These are phyloP conservation scores for Trichoderma breve DNA, from an alignment of 2,329 filamentous ascomycete genomes.

Conservation along the genomic window DNA sequence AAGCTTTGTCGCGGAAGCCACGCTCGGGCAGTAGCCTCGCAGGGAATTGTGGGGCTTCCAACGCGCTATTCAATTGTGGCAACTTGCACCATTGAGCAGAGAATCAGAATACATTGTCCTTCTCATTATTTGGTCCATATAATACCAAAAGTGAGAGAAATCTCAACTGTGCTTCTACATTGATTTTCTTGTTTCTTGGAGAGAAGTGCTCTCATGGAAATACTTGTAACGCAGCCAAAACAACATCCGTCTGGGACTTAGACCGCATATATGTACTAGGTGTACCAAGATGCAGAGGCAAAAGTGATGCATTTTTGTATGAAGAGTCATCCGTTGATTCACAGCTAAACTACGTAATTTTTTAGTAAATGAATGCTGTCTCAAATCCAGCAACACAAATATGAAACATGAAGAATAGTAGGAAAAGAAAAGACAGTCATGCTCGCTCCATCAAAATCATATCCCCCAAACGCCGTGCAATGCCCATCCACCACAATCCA, in stretches of 20 bases:
- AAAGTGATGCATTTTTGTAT: background rate
- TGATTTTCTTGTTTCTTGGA: background rate
- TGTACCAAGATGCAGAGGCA: background rate
- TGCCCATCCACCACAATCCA: constrained; percentile 16
- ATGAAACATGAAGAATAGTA: background rate
- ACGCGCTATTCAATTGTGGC: background rate
- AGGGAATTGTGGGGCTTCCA: background rate
- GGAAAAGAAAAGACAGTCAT: background rate
- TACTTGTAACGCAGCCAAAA: background rate
- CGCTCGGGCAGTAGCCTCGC: constrained; percentile 15
- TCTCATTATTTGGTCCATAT: background rate
- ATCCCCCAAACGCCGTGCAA: constrained; percentile 21
- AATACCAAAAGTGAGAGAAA: background rate
- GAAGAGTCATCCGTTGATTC: background rate
- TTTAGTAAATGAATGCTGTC: background rate
- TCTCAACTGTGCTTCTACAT: background rate
- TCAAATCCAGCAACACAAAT: background rate
- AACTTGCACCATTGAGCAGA: background rate
- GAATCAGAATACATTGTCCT: background rate
- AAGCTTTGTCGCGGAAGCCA: constrained; percentile 7
- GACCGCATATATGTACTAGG: background rate
- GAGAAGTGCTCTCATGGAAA: no score
- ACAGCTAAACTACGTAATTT: background rate
- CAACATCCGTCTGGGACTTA: background rate
- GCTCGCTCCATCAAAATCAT: constrained; percentile 4